Evolutionary conservation across 345 rosid genomes (phyloP), one percentile per base, ranked within the genome.

Genomic region (Euclidium syriacum): DNA sequence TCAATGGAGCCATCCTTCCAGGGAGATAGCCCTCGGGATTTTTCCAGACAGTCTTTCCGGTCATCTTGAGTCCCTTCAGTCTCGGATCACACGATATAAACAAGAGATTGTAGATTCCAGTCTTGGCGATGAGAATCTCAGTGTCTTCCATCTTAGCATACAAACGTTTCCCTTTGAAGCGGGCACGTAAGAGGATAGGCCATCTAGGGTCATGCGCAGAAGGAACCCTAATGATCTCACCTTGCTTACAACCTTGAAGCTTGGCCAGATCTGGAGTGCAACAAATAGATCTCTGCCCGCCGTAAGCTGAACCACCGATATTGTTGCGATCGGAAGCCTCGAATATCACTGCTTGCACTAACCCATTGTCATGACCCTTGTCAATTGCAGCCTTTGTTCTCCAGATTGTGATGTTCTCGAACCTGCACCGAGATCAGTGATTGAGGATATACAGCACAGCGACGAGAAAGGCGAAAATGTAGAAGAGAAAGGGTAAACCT

Each of bases 221-320:
- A 47, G 99, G 96, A 34, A 82, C 85, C 75, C 92, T 79, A 46
- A 94, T 83, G 68, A 94, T 84, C 76, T 90, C 88, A 33, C 97
- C 96, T 67, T 90, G 95, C 73, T 83, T 86, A 78, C 99, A 94
- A 9, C 97, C 96, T 78, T 88, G 95, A 24, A 90, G 73, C 83
- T 90, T 90, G 46, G 99, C 85, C 60, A 94, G 97, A 80, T 90
- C 99, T 47, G 96, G 80, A 6, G 97, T 87, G 79, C 99, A 94
- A 53, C 99, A 94, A 43, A 94, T 87, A 4, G 97, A 90, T 73
- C 99, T 84, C 56, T 94, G 99, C 30, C 99, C 97, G 6, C 99
- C 99, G 70, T 90, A 94, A 48, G 97, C 99, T 41, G 99, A 94
- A 70, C 99, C 99, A 41, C 99, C 99, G 34, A 94, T 94, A 59